Evolutionary conservation across 257 asterid genomes (phyloP).

Genomic region (Plantago elongata): DNA sequence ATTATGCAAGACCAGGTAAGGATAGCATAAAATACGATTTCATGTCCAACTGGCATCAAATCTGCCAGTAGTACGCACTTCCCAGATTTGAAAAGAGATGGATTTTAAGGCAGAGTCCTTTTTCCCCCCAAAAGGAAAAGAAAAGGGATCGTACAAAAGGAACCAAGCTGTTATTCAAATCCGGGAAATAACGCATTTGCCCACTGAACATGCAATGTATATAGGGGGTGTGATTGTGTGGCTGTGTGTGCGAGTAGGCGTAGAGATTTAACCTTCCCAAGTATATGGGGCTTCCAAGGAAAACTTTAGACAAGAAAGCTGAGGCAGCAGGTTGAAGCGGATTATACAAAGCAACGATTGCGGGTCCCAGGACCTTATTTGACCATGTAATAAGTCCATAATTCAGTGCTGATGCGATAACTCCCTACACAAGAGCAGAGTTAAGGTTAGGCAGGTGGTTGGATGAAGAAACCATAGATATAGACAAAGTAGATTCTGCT

Average conservation of each 20-base stretch:
- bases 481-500: no score
- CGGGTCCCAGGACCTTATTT: slow-evolving; percentile 83
- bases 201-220: no score
- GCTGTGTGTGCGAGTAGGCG: not conserved
- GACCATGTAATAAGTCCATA: slow-evolving; percentile 85
- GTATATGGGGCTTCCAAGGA: slow-evolving; percentile 93
- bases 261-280: slow-evolving; percentile 68
- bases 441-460: not conserved
- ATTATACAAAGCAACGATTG: slow-evolving; percentile 82
- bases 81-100: no score
- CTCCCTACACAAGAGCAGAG: slow-evolving; percentile 48
- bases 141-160: no score
- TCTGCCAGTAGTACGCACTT: not conserved
- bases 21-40: no score
- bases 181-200: no score
- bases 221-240: not conserved
- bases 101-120: no score
- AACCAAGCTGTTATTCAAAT: no score
- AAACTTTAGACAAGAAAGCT: slow-evolving; percentile 70
- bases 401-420: slow-evolving; percentile 82
- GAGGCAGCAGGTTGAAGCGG: slow-evolving; percentile 95
- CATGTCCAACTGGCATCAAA: no score
- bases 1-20: not conserved
- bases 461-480: not conserved
- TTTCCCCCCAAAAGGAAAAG: no score